phyloP scores from a whole-genome alignment of 2,329 filamentous ascomycete species.

The Apiospora kogelbergensis region DNA sequence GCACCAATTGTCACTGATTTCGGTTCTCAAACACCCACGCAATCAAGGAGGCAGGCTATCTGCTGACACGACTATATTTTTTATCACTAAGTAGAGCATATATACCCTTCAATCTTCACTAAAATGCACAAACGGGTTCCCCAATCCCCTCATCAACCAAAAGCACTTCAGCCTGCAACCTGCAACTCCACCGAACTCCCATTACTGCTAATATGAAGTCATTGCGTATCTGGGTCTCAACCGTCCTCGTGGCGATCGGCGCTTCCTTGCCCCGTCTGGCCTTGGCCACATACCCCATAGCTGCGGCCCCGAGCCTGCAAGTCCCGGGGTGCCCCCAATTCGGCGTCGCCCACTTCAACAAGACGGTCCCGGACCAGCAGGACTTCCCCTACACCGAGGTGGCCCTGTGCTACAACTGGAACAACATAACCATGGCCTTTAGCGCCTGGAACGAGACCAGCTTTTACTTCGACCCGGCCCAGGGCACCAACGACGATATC shows the following conservation, averaged over 20 bases:
- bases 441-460: conserved; percentile 45
- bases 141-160: neutral
- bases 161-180: neutral
- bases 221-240: neutral
- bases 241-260: neutral
- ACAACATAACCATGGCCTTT: conserved; percentile 40
- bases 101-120: neutral
- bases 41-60: neutral
- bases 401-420: conserved; percentile 46
- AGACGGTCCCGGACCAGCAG: conserved; percentile 40
- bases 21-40: neutral
- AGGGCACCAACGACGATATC: conserved; percentile 46
- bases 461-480: conserved; percentile 44
- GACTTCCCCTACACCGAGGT: conserved; percentile 45
- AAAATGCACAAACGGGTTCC: neutral
- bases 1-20: neutral
- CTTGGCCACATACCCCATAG: neutral
- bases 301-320: conserved; percentile 28
- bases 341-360: conserved; percentile 39
- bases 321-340: conserved; percentile 40
- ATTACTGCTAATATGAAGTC: neutral
- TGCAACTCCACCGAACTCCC: neutral
- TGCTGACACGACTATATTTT: too few relatives aligned
- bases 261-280: neutral
- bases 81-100: too few relatives aligned